Evolutionary conservation across 805 yeast genomes (phyloP), one percentile per base, ranked within the genome.

Genomic region (Grigorovia jiainica): DNA sequence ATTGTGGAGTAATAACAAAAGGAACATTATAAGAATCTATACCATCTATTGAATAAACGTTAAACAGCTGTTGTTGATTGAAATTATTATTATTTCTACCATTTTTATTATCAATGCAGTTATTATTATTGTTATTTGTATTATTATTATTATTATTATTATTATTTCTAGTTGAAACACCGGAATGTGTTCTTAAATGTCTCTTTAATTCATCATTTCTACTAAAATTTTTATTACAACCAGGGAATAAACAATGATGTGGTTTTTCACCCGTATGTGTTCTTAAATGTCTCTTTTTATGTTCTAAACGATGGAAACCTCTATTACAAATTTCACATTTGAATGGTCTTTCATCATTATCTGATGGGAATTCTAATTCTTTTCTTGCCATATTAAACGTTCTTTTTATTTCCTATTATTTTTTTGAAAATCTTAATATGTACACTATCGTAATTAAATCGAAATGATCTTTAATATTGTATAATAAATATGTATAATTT

Each of bases 261-360:
- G 95, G 95, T 59, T 86, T 84, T 60, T 87, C 95, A 38, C 96
- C 96, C 0, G 96, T 87, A 64, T 87, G 95, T 8, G 95, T 87
- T 44, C 95, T 70, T 51, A 87, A 82, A 60, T 87, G 96, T 50
- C 96, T 73, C 10, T 95, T 87, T 58, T 85, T 94, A 61, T 87
- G 96, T 61, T 87, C 96, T 38, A 87, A 67, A 46, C 95, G 72
- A 60, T 85, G 90, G 60, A 87, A 87, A 8, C 94, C 86, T 65
- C 86, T 84, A 39, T 76, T 79, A 62, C 96, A 87, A 53, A 83
- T 69, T 17, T 89, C 80, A 55, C 96, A 87, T 53, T 79, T 78
- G 68, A 83, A 87, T 3, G 95, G 96, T 48, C 95, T 65, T 29
- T 67, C 64, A 13, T 48, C 50, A 16, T 51, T 53, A 35, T 42